Base-by-base conservation (phyloP, 2,329 filamentous ascomycete genomes). In the Sclerotinia glacialis region DNA sequence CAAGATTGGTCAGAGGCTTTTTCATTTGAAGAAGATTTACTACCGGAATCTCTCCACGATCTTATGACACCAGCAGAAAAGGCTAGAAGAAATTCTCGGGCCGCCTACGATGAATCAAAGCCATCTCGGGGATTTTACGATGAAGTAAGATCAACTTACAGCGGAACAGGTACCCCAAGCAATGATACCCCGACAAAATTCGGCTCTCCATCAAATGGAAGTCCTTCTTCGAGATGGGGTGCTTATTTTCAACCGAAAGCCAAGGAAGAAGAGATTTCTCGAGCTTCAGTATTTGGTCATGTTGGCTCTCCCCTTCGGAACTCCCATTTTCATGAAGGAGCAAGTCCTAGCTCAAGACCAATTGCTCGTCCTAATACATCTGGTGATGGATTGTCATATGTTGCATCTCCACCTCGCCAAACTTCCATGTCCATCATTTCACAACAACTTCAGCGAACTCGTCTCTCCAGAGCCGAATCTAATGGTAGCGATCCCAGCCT, bases 11-110 rank as follows among this genome's bases (percentile, higher is more conserved):
- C 87, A 59, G 58, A 66, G 42, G 83, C 85, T 66, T 95, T 96
- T 74, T 85, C 89, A 40, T 94, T 95, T 73, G 92, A 96, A 77
- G 93, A 96, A 74, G 93, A 96, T 74, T 91, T 95, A 73, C 83
- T 98, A 12, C 95, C 94, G 0, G 90, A 85, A 68, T 84, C 86
- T 67, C 79, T 89, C 46, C 86, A 87, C 72, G 87, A 89, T 68
- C 80, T 90, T 18, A 78, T 90, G 71, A 90, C 87, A 4, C 86
- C 87, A 1, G 85, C 86, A 18, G 87, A 90, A 74, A 89, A 89
- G 76, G 87, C 86, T 14, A 81, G 87, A 14, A 80, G 87, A 59
- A 86, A 86, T 16, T 89, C 87, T 83, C 61, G 82, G 79, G 63
- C 76, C n/a, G 85, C 86, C n/a, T 82, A 83, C 47, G 83, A 86